Conservation (phyloP, 768 basidiomycete species). For the Hygrophoropsis aurantiaca region DNA sequence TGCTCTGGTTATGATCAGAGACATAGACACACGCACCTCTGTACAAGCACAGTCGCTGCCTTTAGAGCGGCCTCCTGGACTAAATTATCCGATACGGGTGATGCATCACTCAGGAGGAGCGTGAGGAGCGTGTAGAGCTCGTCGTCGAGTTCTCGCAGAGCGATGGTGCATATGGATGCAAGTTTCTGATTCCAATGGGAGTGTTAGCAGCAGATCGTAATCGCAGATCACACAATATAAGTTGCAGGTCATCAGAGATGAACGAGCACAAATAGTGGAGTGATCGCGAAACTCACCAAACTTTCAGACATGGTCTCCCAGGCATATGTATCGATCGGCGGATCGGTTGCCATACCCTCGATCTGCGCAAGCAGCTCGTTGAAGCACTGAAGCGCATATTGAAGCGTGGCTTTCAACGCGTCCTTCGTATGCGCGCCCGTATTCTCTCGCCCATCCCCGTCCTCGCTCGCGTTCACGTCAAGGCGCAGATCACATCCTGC, state of each 20-base stretch:
- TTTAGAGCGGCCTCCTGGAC: constrained; percentile 90
- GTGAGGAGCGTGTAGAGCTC: constrained; percentile 69
- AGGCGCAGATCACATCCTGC: constrained; percentile 39
- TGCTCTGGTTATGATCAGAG: no score
- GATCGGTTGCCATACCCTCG: constrained; percentile 79
- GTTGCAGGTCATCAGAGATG: neutral
- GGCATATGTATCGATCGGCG: constrained; percentile 81
- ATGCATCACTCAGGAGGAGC: constrained; percentile 75
- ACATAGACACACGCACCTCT: constrained; percentile 53
- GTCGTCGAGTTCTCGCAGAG: constrained; percentile 63
- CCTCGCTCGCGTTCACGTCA: no score
- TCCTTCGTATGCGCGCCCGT: constrained; percentile 34
- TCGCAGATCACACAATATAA: no score
- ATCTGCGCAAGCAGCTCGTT: constrained; percentile 76
- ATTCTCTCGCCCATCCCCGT: no score
- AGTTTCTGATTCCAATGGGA: no score
- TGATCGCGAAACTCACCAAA: constrained; percentile 50
- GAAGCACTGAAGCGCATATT: constrained; percentile 73
- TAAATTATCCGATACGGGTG: constrained; percentile 78
- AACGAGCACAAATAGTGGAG: neutral
- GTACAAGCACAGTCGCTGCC: constrained; percentile 79
- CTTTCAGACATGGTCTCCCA: constrained; percentile 94
- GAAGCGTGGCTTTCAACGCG: constrained; percentile 48
- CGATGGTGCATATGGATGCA: constrained; percentile 77
- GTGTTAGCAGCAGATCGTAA: no score